Evolutionary conservation across 495 filamentous ascomycete species (phyloP), one percentile per base, ranked within the genome.

Genomic region (Neurospora sp.): DNA sequence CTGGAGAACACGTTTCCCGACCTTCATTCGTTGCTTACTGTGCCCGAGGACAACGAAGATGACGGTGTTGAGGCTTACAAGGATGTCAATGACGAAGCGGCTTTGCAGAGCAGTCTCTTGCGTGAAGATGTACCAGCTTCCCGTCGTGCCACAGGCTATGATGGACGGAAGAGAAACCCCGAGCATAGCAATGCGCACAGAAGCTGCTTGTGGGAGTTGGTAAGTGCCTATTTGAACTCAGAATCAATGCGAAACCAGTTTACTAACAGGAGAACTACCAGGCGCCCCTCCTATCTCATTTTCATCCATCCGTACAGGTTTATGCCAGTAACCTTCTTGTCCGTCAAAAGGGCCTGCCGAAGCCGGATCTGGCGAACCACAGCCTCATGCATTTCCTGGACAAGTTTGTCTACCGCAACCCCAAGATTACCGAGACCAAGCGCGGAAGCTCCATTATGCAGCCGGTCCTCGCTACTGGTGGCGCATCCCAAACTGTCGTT

Each of bases 371-470:
- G 68, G 88, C 91, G 0, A 87, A 91, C 48, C 94, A 98, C 78
- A 97, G 93, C 0, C 88, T 99, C 72, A 93, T 92, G 72, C 91
- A 96, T 80, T 99, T 99, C 87, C 87, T 99, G 40, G 96, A 99
- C 82, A 93, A 94, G 74, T 98, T 99, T 81, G 93, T 96, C 27
- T 99, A 98, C 85, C 90, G 93, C 53, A 95, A 94, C 74, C 89
- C 94, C 68, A 96, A 94, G 85, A 85, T 91, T 8, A 82, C 85
- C 4, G 81, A 88, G 10, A 81, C 82, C 20, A 83, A 84, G 72
- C 90, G 91, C 70, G 96, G 96, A 35, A 82, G 87, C 40, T 97
- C 93, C 4, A 96, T 98, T 79, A 99, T 99, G 96, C 96, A 99
- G 80, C 96, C 96, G 14, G 87, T 96, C 45, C 89, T 90, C 39